phyloP scores from a whole-genome alignment of 1,284 basidiomycete species.

The Marasmius fiardii region DNA sequence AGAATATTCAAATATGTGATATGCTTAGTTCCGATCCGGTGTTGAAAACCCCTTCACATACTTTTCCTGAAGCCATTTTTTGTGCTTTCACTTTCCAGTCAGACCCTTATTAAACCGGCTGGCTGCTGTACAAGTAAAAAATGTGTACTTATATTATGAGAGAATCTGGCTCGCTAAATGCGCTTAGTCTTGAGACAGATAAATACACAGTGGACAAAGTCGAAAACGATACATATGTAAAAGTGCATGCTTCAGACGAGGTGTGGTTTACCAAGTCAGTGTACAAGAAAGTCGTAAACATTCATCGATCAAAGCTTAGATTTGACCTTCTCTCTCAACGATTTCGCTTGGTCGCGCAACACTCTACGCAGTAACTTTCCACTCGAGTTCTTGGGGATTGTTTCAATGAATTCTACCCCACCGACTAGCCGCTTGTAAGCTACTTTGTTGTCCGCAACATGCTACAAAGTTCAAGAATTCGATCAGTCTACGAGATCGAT shows the following conservation, averaged over 20 bases:
- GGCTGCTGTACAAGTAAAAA: neutral
- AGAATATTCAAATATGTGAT: neutral
- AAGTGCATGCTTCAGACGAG: neutral
- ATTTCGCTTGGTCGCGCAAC: conserved; percentile 48
- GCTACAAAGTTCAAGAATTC: conserved; percentile 32
- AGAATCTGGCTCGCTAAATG: neutral
- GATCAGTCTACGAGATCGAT: neutral
- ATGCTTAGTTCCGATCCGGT: neutral
- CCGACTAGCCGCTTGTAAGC: conserved; percentile 58
- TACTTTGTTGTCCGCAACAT: conserved; percentile 60
- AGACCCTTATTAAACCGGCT: neutral
- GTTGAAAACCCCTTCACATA: neutral
- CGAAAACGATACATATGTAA: neutral
- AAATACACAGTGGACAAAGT: neutral
- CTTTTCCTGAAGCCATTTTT: neutral
- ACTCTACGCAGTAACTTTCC: conserved; percentile 57
- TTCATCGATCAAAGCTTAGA: neutral
- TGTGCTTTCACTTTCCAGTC: neutral
- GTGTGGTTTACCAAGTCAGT: neutral
- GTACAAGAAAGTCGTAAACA: neutral
- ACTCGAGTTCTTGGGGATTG: conserved; percentile 57
- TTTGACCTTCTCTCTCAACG: conserved; percentile 16
- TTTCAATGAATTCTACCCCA: conserved; percentile 51
- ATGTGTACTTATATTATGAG: neutral
- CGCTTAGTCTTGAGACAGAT: neutral